Base-by-base conservation (phyloP, 2,329 filamentous ascomycete species). In the Zymoseptoria tritici region DNA sequence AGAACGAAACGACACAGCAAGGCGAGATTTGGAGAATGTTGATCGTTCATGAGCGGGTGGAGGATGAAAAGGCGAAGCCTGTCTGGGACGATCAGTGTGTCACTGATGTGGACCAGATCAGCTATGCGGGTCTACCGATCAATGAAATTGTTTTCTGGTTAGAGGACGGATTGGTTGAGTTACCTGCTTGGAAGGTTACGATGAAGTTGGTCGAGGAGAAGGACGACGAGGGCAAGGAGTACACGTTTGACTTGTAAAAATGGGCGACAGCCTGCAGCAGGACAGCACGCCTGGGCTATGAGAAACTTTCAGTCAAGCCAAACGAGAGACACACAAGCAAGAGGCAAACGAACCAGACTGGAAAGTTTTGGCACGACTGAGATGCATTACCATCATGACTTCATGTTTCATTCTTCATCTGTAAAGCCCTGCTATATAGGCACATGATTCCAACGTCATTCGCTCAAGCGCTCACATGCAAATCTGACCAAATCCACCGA, bases 61-160 rank as follows among this genome's bases (percentile, higher is more conserved):
- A 62, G n/a, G 42, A 21, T 31, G 20, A 9, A n/a, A 21, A 52
- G 20, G 52, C 62, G 9, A 54, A 56, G 5, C 53, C 21, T 7
- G 54, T 66, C 7, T 67, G 62, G 65, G 62, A 67, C 22, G 66
- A 66, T n/a, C 60, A 64, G 21, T 72, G 70, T 54, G 31, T 57
- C 9, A 67, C 67, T 6, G 66, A 71, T 60, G 51, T 68, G 13
- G 68, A 71, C 52, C n/a, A 31, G 4, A 36, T 56, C 19, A 54
- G 31, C 1, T 71, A 72, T 59, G 68, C 63, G n/a, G 66, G 66
- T 2, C 50, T 65, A 49, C 62, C 68, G 2, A 31, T 72, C 3
- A 71, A 70, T 56, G 68, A 71, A 57, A 52, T 70, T 7, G 61
- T 71, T 2, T 70, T 72, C 46, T 71, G 68, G 67, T 62, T 61